Percentiles rank a stretch among this genome's conserved stretches.
These are phyloP conservation scores for Wickerhamiella spandovensis DNA, from an alignment of 805 yeast species.

Conservation along the genomic window DNA sequence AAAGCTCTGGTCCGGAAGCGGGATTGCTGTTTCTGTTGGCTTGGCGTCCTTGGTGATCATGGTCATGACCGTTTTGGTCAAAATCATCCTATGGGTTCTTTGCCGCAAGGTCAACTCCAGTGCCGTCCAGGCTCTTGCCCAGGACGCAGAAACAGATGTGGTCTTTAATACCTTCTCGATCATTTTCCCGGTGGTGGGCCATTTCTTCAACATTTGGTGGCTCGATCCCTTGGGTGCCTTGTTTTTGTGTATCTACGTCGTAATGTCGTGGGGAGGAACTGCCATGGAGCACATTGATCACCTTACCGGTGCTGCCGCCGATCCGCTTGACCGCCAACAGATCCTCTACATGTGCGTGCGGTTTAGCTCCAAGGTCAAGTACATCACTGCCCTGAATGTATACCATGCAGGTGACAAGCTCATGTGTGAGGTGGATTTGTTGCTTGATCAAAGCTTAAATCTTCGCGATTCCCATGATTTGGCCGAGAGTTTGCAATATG, in stretches of 20 bases:
- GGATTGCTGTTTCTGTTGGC: slow-evolving; percentile 32
- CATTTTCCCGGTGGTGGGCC: slow-evolving; percentile 53
- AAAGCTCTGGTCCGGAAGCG: slow-evolving; percentile 30
- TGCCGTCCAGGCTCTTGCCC: slow-evolving; percentile 66
- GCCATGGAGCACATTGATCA: slow-evolving; percentile 64
- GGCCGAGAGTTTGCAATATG: slow-evolving; percentile 71
- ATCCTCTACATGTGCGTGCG: slow-evolving; percentile 54
- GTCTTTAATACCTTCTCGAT: slow-evolving; percentile 61
- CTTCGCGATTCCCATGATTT: slow-evolving; percentile 65
- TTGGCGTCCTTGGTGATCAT: slow-evolving; percentile 42
- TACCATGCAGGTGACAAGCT: slow-evolving; percentile 70
- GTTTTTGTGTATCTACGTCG: slow-evolving; percentile 45
- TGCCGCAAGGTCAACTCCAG: slow-evolving; percentile 48
- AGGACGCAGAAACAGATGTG: slow-evolving; percentile 69
- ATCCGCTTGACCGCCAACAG: slow-evolving; percentile 46
- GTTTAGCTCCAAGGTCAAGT: slow-evolving; percentile 52
- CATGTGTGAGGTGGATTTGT: slow-evolving; percentile 64
- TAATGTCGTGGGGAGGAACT: slow-evolving; percentile 47
- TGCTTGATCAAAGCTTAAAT: slow-evolving; percentile 36
- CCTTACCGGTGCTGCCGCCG: slow-evolving; percentile 61
- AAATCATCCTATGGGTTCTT: slow-evolving; percentile 49
- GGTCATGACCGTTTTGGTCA: slow-evolving; percentile 47
- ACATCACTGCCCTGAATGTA: slow-evolving; percentile 52
- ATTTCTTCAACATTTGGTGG: slow-evolving; percentile 46
- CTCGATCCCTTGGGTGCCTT: slow-evolving; percentile 65